These are phyloP conservation scores for Conticribra weissflogii DNA, from an alignment of 108 stramenopile genomes.

Conservation along the genomic window DNA sequence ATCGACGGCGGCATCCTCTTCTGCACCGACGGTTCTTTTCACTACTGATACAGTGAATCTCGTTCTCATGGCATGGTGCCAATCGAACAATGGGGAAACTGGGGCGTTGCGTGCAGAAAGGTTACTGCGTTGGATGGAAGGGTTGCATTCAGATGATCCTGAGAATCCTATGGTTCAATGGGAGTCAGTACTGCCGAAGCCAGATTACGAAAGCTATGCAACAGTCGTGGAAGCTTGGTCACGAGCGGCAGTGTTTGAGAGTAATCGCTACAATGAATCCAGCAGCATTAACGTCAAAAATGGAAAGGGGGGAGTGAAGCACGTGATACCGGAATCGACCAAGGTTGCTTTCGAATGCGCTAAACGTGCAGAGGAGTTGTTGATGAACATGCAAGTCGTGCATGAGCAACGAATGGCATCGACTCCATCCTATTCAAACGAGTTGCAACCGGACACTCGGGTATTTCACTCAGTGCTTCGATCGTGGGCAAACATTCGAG, in stretches of 20 bases:
- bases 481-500: slow-evolving; percentile 27
- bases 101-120: slow-evolving; percentile 37
- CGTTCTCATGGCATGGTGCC: slow-evolving; percentile 28
- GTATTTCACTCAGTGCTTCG: slow-evolving; percentile 35
- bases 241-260: slow-evolving; percentile 33
- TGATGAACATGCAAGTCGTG: slow-evolving; percentile 46
- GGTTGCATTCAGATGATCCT: slow-evolving; percentile 2
- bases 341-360: slow-evolving; percentile 43
- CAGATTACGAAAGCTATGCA: slow-evolving; percentile 39
- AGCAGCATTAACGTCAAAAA: neutral
- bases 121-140: slow-evolving; percentile 43
- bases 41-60: slow-evolving; percentile 35
- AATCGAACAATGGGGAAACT: slow-evolving; percentile 30
- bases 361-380: slow-evolving; percentile 32
- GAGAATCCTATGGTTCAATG: neutral
- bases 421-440: slow-evolving; percentile 15
- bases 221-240: slow-evolving; percentile 43
- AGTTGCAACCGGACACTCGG: slow-evolving; percentile 41
- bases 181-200: slow-evolving; percentile 13
- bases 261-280: neutral
- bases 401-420: slow-evolving; percentile 19
- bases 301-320: slow-evolving; percentile 8
- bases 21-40: slow-evolving; percentile 16
- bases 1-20: no score
- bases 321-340: slow-evolving; percentile 10